Conservation (phyloP, 2,329 filamentous ascomycete genomes). For the Penicillium sp. region DNA sequence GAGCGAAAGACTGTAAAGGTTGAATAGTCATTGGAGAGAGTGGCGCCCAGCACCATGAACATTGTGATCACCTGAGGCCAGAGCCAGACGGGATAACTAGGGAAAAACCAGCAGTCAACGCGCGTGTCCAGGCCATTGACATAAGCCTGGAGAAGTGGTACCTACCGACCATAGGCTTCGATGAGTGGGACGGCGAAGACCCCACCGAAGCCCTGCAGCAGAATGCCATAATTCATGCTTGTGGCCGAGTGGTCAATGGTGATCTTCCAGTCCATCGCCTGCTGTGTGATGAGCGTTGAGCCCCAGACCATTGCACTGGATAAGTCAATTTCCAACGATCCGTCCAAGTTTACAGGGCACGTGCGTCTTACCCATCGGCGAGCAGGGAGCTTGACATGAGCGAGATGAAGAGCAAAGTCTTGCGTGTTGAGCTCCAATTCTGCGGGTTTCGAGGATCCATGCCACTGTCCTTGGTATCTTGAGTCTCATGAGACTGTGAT, state of each 20-base stretch:
- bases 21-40: conserved; percentile 38
- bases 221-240: conserved; percentile 41
- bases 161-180: conserved; percentile 42
- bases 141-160: conserved; percentile 2
- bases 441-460: conserved; percentile 25
- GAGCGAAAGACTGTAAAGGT: conserved; percentile 42
- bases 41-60: conserved; percentile 41
- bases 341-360: neutral
- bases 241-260: conserved; percentile 34
- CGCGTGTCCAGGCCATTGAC: neutral
- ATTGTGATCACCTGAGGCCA: conserved; percentile 42
- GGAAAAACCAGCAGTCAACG: neutral
- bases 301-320: conserved; percentile 41
- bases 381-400: conserved; percentile 37
- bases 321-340: neutral
- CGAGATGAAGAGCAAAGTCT: conserved; percentile 33
- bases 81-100: conserved; percentile 42
- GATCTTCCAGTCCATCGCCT: conserved; percentile 37
- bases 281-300: conserved; percentile 39
- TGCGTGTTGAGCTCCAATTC: conserved; percentile 30
- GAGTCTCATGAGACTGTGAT: conserved; percentile 7
- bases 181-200: conserved; percentile 40
- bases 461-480: conserved; percentile 3
- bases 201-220: conserved; percentile 40
- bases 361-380: conserved; percentile 31